phyloP scores from a whole-genome alignment of 805 yeast genomes.

The Wickerhamiella allomyrinae region DNA sequence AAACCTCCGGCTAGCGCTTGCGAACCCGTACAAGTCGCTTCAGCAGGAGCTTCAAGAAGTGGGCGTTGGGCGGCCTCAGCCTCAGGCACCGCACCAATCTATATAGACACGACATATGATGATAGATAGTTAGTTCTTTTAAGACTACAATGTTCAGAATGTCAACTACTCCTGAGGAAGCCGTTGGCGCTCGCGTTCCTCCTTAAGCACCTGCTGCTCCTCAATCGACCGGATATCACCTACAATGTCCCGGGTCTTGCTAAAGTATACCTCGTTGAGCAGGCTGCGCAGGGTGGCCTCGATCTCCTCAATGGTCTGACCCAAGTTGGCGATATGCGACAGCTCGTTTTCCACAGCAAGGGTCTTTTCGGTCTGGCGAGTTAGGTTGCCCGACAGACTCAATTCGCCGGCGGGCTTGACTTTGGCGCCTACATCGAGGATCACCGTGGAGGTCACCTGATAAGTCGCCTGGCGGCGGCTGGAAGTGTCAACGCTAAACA shows the following conservation, averaged over 20 bases:
- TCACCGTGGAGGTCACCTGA: conserved; percentile 75
- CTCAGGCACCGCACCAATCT: too few species aligned
- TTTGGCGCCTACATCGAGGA: conserved; percentile 47
- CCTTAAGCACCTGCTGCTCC: conserved; percentile 25
- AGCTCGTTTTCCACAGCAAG: conserved; percentile 34
- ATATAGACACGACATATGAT: not conserved
- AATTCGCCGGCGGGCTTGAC: conserved; percentile 27
- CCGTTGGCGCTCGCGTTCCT: conserved; percentile 29
- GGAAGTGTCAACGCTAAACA: conserved; percentile 49
- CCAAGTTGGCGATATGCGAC: conserved; percentile 75
- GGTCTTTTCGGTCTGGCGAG: conserved; percentile 58
- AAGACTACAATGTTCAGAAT: too few species aligned
- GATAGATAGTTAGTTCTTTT: too few species aligned
- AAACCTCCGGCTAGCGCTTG: not conserved
- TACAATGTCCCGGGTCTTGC: conserved; percentile 79
- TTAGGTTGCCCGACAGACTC: conserved; percentile 65
- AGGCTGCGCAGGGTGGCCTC: conserved; percentile 77
- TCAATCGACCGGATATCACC: conserved; percentile 45
- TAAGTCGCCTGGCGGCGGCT: conserved; percentile 35
- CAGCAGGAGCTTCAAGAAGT: not conserved
- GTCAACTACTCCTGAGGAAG: conserved; percentile 28
- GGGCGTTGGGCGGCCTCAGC: too few species aligned
- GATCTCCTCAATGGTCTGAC: conserved; percentile 71
- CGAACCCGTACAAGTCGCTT: not conserved
- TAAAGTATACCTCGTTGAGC: conserved; percentile 88